phyloP scores from a whole-genome alignment of 2,329 filamentous ascomycete genomes.

The Arthrinium phaeospermum region DNA sequence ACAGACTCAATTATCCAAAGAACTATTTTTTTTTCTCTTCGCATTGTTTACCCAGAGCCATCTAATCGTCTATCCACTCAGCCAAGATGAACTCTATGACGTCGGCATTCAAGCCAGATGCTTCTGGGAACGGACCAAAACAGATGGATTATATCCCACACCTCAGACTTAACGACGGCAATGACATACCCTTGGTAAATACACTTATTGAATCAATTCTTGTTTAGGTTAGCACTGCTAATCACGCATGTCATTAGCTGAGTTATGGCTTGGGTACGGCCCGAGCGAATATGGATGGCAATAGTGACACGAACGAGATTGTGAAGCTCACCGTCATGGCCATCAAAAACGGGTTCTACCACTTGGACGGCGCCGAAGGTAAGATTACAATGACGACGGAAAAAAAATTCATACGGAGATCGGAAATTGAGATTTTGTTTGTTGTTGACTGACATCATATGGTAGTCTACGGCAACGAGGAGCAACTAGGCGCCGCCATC shows the following conservation, averaged over 20 bases:
- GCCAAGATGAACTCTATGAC: slow-evolving; percentile 50
- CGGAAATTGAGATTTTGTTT: background rate
- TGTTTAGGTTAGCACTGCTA: background rate
- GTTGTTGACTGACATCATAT: background rate
- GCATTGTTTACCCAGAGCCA: background rate
- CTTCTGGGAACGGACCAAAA: slow-evolving; percentile 47
- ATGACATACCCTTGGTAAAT: slow-evolving; percentile 70
- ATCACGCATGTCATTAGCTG: slow-evolving; percentile 51
- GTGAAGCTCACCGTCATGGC: slow-evolving; percentile 61
- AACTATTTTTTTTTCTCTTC: background rate
- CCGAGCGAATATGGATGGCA: slow-evolving; percentile 59
- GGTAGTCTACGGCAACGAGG: slow-evolving; percentile 67
- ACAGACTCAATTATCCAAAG: background rate
- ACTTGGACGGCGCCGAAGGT: slow-evolving; percentile 79
- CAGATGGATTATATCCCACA: slow-evolving; percentile 54
- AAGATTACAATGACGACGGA: slow-evolving; percentile 27
- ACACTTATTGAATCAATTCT: slow-evolving; percentile 13
- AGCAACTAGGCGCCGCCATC: slow-evolving; percentile 75
- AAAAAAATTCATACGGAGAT: background rate
- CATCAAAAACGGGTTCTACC: slow-evolving; percentile 71
- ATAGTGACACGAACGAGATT: slow-evolving; percentile 59
- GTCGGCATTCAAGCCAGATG: slow-evolving; percentile 45
- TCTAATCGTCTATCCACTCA: background rate
- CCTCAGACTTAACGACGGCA: slow-evolving; percentile 76
- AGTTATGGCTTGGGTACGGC: slow-evolving; percentile 77